These are phyloP conservation scores for Albizia julibrissin DNA, from an alignment of 306 rosid genomes.

Conservation along the genomic window DNA sequence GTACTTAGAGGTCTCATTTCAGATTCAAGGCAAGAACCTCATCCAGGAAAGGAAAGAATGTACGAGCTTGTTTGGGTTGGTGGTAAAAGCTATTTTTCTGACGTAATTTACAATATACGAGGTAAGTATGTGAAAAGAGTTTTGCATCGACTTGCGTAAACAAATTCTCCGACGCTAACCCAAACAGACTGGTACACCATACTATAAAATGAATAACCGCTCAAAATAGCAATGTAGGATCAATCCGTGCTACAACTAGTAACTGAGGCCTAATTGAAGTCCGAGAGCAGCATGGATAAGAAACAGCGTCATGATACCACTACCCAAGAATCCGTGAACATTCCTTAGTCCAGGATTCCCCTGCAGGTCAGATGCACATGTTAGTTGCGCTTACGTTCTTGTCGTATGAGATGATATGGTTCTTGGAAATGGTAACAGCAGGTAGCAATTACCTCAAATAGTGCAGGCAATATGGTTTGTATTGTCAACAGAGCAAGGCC, in stretches of 20 bases:
- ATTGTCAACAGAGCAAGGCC: slow-evolving; percentile 84
- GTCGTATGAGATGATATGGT: background rate
- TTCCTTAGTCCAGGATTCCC: slow-evolving; percentile 74
- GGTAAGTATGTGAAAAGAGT: too few species aligned
- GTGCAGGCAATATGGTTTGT: slow-evolving; percentile 73
- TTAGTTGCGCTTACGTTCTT: background rate
- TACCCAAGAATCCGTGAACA: slow-evolving; percentile 83
- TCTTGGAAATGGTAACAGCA: slow-evolving; percentile 10
- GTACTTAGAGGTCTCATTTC: slow-evolving; percentile 13
- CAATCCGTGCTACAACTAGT: slow-evolving; percentile 25
- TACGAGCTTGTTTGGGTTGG: too few species aligned
- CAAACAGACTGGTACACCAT: too few species aligned
- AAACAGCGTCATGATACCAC: slow-evolving; percentile 89
- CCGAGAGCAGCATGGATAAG: slow-evolving; percentile 85
- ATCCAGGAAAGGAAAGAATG: slow-evolving; percentile 21
- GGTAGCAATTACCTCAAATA: slow-evolving; percentile 65
- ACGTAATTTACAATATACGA: too few species aligned
- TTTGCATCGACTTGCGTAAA: too few species aligned
- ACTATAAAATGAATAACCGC: slow-evolving; percentile 10
- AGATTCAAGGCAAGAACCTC: slow-evolving; percentile 19
- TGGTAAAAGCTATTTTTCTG: too few species aligned
- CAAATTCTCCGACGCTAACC: too few species aligned
- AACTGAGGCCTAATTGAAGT: slow-evolving; percentile 83
- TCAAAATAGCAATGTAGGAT: background rate
- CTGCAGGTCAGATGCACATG: slow-evolving; percentile 42